These are phyloP conservation scores for Cocos nucifera DNA, from an alignment of 176 grass and related monocot species.

Conservation along the genomic window DNA sequence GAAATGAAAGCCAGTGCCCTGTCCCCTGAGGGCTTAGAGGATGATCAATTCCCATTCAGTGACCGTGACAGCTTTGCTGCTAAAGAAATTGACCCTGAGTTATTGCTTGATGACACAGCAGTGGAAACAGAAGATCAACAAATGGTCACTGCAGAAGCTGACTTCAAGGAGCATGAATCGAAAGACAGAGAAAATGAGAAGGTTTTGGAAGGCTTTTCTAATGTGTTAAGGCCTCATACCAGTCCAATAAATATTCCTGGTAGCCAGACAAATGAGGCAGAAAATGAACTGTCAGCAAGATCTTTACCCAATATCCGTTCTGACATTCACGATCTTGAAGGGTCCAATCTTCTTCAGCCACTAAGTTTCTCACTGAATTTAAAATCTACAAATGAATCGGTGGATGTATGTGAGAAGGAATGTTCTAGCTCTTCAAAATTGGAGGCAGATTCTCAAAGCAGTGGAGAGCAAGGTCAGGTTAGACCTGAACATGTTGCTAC, in stretches of 20 bases:
- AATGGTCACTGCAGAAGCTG: slow-evolving; percentile 23
- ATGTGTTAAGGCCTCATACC: slow-evolving; percentile 30
- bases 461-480: slow-evolving; percentile 28
- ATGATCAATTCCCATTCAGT: slow-evolving; percentile 72
- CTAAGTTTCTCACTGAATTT: slow-evolving; percentile 52
- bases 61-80: slow-evolving; percentile 49
- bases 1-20: slow-evolving; percentile 21
- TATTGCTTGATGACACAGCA: slow-evolving; percentile 15
- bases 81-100: slow-evolving; percentile 25
- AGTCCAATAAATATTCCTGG: slow-evolving; percentile 51
- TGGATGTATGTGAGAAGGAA: slow-evolving; percentile 25
- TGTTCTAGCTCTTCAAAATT: slow-evolving; percentile 31
- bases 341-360: slow-evolving; percentile 33
- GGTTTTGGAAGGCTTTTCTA: slow-evolving; percentile 24
- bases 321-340: slow-evolving; percentile 63
- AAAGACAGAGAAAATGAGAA: neutral
- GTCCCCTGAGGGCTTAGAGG: slow-evolving; percentile 42
- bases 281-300: slow-evolving; percentile 33
- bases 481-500: slow-evolving; percentile 21
- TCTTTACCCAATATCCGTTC: slow-evolving; percentile 65
- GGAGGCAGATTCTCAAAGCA: slow-evolving; percentile 24
- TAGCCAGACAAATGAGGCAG: slow-evolving; percentile 18
- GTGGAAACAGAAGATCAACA: slow-evolving; percentile 19
- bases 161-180: slow-evolving; percentile 30
- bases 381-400: slow-evolving; percentile 27